Percentiles rank a stretch among this genome's conserved stretches.
Conservation (phyloP, 306 rosid species). For the Castanea sativa region DNA sequence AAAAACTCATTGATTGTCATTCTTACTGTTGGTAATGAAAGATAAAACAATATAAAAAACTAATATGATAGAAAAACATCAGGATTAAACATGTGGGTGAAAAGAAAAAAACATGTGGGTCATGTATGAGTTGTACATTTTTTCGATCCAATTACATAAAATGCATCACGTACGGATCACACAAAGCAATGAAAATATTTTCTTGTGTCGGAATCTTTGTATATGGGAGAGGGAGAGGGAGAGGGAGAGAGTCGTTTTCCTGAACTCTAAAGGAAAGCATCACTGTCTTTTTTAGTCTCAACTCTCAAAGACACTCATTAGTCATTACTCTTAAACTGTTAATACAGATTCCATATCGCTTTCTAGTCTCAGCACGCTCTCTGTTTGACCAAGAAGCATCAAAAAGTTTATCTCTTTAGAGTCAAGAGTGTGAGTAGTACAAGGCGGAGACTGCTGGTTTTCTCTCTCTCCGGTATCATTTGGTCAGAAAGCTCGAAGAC, state of each 20-base stretch:
- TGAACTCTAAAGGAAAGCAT: background rate
- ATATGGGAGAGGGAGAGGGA: background rate
- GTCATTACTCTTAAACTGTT: background rate
- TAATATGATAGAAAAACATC: too few species aligned
- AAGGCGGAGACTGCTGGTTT: background rate
- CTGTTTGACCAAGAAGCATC: background rate
- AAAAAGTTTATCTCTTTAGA: background rate
- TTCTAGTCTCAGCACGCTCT: background rate
- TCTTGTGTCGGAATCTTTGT: constrained; percentile 15
- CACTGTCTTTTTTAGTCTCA: background rate
- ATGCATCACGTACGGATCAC: background rate
- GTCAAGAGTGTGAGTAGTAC: background rate
- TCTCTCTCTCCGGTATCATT: background rate
- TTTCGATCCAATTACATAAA: background rate
- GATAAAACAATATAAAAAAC: too few species aligned
- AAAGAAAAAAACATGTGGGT: background rate
- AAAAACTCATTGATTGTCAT: too few species aligned
- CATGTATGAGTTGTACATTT: background rate
- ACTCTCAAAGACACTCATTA: background rate
- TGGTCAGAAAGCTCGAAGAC: constrained; percentile 6
- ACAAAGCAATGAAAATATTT: background rate
- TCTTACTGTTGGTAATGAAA: too few species aligned
- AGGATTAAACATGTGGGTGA: too few species aligned
- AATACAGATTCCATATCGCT: background rate
- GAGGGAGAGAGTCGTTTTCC: too few species aligned